A percentile compares a stretch with the other conserved stretches of the same genome.
phyloP scores from a whole-genome alignment of 208 protist species.

The Acanthamoeba rhysodes region DNA sequence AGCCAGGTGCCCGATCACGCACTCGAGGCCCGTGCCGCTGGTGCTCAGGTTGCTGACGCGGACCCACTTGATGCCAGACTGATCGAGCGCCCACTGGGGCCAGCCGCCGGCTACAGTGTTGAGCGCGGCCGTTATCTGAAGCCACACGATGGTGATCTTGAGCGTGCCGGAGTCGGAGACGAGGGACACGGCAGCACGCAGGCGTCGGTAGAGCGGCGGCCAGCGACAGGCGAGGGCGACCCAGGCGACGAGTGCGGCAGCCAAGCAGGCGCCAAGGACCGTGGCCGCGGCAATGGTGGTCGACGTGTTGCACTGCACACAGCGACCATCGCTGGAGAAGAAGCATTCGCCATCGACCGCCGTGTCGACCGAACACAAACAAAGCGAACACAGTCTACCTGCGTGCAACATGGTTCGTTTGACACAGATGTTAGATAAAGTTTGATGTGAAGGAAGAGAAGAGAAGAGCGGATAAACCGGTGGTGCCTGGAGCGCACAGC shows the following conservation, averaged over 20 bases:
- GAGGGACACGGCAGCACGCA: not conserved
- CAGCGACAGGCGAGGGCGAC: not conserved
- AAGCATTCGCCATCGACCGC: not conserved
- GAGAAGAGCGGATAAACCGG: too few species aligned
- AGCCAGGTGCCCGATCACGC: not conserved
- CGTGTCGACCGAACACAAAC: not conserved
- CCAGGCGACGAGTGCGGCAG: not conserved
- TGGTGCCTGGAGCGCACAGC: too few species aligned
- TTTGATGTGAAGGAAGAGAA: not conserved
- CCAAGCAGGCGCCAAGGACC: too few species aligned
- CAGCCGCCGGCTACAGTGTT: not conserved
- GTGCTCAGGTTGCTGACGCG: not conserved
- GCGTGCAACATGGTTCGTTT: not conserved
- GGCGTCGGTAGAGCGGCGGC: not conserved
- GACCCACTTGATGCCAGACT: not conserved
- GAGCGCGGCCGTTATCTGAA: not conserved
- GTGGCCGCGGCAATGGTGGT: not conserved
- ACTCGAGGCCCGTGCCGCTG: not conserved
- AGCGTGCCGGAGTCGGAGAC: not conserved
- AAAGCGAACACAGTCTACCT: not conserved
- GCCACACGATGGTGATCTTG: not conserved
- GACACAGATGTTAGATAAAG: too few species aligned
- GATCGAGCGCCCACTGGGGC: not conserved
- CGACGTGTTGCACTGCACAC: not conserved
- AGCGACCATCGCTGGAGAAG: not conserved